These are phyloP conservation scores for Wickerhamiella domercqiae DNA, from an alignment of 805 yeast species.

Conservation along the genomic window DNA sequence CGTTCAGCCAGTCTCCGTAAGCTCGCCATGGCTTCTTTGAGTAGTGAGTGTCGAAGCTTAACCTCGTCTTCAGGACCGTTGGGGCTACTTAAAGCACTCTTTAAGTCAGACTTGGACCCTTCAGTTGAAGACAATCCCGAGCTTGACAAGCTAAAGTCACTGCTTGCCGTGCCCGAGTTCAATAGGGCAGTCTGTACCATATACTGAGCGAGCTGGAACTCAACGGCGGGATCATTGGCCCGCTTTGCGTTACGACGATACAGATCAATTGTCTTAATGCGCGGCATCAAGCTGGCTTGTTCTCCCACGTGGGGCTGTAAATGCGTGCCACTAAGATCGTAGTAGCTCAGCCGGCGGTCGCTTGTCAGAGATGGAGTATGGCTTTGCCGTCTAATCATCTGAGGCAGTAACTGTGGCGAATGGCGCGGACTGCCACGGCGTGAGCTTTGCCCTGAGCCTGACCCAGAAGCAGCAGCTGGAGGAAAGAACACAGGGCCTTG, in stretches of 20 bases:
- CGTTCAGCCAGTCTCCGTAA: constrained; percentile 58
- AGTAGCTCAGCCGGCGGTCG: not conserved
- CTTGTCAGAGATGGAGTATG: too few species aligned
- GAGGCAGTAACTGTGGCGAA: too few species aligned
- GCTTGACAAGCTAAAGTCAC: not conserved
- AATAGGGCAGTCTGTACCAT: constrained; percentile 68
- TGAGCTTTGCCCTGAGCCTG: too few species aligned
- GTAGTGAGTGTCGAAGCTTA: constrained; percentile 30
- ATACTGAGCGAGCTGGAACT: constrained; percentile 82
- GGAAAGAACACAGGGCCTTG: too few species aligned
- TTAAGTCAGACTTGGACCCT: not conserved
- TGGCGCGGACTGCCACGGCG: too few species aligned
- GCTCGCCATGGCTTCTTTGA: constrained; percentile 63
- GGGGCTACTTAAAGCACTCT: not conserved
- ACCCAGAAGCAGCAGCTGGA: too few species aligned
- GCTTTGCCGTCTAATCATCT: too few species aligned
- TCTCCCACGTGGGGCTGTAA: constrained; percentile 17
- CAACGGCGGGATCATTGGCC: constrained; percentile 70
- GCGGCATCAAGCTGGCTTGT: constrained; percentile 37
- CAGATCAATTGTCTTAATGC: constrained; percentile 71
- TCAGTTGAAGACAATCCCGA: not conserved
- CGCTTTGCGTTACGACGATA: constrained; percentile 75
- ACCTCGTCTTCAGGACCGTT: constrained; percentile 1
- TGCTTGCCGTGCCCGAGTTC: not conserved
- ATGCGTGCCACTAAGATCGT: not conserved